Percentiles rank a stretch among this genome's conserved stretches.
Evolutionary conservation across 352 stramenopile species (phyloP).

Genomic region (Aphanomyces cochlioides): DNA sequence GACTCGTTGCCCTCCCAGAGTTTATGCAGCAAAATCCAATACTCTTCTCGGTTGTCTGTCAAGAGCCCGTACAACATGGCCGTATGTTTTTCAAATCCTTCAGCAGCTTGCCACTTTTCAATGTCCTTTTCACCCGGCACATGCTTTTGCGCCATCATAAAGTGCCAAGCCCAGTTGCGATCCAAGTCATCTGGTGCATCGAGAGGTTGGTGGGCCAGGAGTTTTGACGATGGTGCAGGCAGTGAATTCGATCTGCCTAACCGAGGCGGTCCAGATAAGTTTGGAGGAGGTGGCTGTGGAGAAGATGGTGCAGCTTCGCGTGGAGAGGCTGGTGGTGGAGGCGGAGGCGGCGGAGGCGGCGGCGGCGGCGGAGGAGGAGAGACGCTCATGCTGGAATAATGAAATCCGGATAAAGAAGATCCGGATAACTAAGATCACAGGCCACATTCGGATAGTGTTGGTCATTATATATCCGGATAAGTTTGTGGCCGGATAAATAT

Average conservation of each 20-base stretch:
- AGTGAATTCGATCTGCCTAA: conserved; percentile 14
- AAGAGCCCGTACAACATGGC: conserved; percentile 78
- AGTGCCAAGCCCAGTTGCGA: conserved; percentile 83
- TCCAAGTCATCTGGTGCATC: conserved; percentile 74
- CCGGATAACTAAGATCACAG: no score
- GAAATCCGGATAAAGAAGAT: no score
- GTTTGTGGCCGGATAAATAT: no score
- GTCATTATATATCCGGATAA: no score
- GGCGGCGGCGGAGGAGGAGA: conserved; percentile 17
- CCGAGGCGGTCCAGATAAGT: neutral
- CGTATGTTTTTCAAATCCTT: conserved; percentile 71
- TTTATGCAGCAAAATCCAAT: conserved; percentile 33
- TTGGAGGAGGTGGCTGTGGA: neutral
- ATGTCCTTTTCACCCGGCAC: conserved; percentile 62
- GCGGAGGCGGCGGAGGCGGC: conserved; percentile 8
- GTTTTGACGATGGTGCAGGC: conserved; percentile 55
- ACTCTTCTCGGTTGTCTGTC: conserved; percentile 70
- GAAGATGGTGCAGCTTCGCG: neutral
- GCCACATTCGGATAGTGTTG: no score
- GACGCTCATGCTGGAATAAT: conserved; percentile 6
- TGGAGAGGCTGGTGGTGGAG: neutral
- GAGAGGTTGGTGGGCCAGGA: conserved; percentile 68
- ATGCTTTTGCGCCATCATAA: conserved; percentile 80
- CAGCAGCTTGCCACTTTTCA: conserved; percentile 45
- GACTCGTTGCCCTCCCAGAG: neutral